Evolutionary conservation across 164 flowering plant genomes (phyloP).

Genomic region (Stephania japonica): DNA sequence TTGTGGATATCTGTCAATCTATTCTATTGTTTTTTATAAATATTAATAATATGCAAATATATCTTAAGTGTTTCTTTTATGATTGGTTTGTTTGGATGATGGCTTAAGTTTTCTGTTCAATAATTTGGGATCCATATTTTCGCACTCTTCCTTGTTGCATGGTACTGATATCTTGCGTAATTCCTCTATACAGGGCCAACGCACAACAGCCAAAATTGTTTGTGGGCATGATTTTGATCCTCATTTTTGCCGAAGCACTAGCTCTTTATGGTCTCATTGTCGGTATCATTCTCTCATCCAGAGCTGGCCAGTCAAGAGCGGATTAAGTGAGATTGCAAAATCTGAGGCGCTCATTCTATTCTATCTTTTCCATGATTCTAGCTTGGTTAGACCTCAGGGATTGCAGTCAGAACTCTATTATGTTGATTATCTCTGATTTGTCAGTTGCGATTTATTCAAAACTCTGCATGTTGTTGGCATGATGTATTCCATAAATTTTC

Average conservation of each 20-base stretch:
- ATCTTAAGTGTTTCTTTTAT: too few species aligned
- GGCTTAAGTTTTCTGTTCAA: too few species aligned
- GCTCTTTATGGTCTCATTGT: conserved; percentile 34
- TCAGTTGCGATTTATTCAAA: neutral
- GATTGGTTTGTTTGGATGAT: too few species aligned
- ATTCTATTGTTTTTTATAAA: too few species aligned
- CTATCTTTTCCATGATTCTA: neutral
- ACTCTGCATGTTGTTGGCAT: neutral
- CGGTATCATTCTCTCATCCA: conserved; percentile 46
- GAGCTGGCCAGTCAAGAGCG: conserved; percentile 63
- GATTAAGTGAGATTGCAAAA: conserved; percentile 18
- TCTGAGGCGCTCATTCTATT: neutral
- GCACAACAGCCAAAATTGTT: conserved; percentile 60
- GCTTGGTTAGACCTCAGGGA: neutral
- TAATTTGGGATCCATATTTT: too few species aligned
- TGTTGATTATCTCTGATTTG: neutral
- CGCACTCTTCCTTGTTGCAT: too few species aligned
- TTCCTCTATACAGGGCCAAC: conserved; percentile 42
- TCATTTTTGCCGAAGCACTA: conserved; percentile 44
- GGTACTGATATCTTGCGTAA: neutral
- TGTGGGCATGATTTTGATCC: conserved; percentile 37
- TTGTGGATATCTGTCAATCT: too few species aligned
- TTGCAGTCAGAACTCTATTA: neutral
- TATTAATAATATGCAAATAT: too few species aligned
- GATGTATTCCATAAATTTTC: neutral